Evolutionary conservation across 768 basidiomycete genomes (phyloP), one percentile per base, ranked within the genome.

Genomic region (Trametes cubensis): DNA sequence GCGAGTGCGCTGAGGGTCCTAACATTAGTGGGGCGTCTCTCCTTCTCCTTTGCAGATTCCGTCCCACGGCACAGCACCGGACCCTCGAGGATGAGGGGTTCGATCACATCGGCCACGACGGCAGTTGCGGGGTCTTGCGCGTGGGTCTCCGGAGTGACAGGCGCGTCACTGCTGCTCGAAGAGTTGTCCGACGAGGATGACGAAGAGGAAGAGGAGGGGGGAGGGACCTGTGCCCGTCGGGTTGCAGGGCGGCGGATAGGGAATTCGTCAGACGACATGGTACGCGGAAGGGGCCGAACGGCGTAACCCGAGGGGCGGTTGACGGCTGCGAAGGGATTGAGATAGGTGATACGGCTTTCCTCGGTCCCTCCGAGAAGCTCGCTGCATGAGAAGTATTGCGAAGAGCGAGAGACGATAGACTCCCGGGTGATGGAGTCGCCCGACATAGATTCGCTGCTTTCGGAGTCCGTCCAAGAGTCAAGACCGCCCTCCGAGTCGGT

Each of bases 141-240:
- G 46, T 47, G 60, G 3, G 65, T 64, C 50, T 61, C 62, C 3
- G 67, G 67, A 6, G 67, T 66, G 54, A 57, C 26, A 3, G 63
- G 67, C 0, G 41, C 34, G 5, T 49, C 59, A 47, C 51, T 59
- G 14, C 60, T 62, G 41, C 17, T 48, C 10, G 47, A 47, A 7
- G 60, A 13, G 41, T 52, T 58, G 40, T 11, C 26, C 5, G 66
- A 50, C 3, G 63, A 49, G 15, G 26, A 53, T 2, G 34, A 34
- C 6, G 10, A 34, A 2, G 34, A 7, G 10, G 34, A 34, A 6
- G 34, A 34, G 10, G 34, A 34, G 38, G 30, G 17, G 6, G 55
- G 52, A 11, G 42, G 42, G 23, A 45, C 10, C 20, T 42, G 21
- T 0, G 47, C 48, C 14, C 56, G 64, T 8, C 51, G 49, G 17